A percentile compares a stretch with the other conserved stretches of the same genome.
Conservation (phyloP, 2,329 filamentous ascomycete genomes). For the Diaporthe destruens region DNA sequence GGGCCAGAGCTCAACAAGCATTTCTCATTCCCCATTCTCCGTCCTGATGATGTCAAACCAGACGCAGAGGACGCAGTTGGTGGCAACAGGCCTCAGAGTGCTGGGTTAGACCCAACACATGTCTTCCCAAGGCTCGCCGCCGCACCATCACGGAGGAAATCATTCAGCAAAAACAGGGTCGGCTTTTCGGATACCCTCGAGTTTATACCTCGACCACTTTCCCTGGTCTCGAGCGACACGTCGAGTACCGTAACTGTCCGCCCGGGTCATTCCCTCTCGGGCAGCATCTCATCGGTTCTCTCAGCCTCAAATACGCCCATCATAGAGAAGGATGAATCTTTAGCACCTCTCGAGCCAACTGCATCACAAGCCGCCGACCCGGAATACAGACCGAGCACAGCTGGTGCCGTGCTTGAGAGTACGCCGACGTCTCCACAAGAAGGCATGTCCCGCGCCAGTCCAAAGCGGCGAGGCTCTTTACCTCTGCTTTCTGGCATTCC, state of each 20-base stretch:
- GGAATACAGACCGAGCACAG: conserved; percentile 75
- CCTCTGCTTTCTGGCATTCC: conserved; percentile 63
- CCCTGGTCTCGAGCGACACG: conserved; percentile 86
- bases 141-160: conserved; percentile 46
- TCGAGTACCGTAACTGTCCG: conserved; percentile 80
- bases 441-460: conserved; percentile 51
- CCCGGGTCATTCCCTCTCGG: conserved; percentile 78
- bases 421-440: conserved; percentile 52
- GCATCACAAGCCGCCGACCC: conserved; percentile 54
- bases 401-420: conserved; percentile 76
- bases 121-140: conserved; percentile 47
- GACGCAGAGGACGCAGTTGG: conserved; percentile 40
- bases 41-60: conserved; percentile 37
- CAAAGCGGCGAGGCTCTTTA: conserved; percentile 70
- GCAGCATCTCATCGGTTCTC: conserved; percentile 83
- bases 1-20: conserved; percentile 54
- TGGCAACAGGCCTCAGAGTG: conserved; percentile 48
- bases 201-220: conserved; percentile 85
- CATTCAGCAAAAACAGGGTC: conserved; percentile 66
- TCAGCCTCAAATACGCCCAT: conserved; percentile 66
- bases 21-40: conserved; percentile 45
- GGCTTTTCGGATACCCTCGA: conserved; percentile 88
- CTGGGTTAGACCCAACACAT: conserved; percentile 46
- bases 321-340: conserved; percentile 56
- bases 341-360: conserved; percentile 53